Conservation (phyloP, 257 asterid species). For the Ligustrum vulgare region DNA sequence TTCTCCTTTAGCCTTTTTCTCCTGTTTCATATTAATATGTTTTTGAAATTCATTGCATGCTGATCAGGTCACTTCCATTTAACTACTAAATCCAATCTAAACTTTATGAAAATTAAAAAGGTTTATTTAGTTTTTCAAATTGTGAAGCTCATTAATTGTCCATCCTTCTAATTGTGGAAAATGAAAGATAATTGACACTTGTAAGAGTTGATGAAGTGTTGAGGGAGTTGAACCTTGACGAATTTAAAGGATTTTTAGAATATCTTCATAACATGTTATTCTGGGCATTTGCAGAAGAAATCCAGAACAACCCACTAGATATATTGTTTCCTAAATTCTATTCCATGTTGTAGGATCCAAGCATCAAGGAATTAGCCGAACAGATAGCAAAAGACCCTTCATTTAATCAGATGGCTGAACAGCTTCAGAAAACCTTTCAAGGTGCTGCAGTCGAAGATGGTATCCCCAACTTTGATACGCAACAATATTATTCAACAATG, state of each 20-base stretch:
- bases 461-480: constrained; percentile 87
- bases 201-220: not conserved
- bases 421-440: constrained; percentile 91
- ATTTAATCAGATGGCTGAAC: constrained; percentile 95
- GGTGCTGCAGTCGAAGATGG: constrained; percentile 62
- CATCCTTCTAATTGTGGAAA: not conserved
- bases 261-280: not conserved
- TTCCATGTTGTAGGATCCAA: constrained; percentile 62
- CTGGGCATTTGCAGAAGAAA: not conserved
- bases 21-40: not conserved
- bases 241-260: too few species aligned
- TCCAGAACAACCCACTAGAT: not conserved
- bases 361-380: constrained; percentile 92
- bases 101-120: not conserved
- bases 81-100: not conserved
- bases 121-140: not conserved
- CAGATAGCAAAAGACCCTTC: constrained; percentile 94
- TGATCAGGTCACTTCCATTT: not conserved
- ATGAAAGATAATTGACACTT: not conserved
- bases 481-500: constrained; percentile 81
- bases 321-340: not conserved
- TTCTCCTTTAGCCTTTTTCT: not conserved
- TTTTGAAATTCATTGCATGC: not conserved
- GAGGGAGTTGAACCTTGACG: not conserved
- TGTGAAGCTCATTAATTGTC: not conserved